A percentile compares a stretch with the other conserved stretches of the same genome.
Conservation (phyloP, 768 basidiomycete species). For the Kwoniella europaea region DNA sequence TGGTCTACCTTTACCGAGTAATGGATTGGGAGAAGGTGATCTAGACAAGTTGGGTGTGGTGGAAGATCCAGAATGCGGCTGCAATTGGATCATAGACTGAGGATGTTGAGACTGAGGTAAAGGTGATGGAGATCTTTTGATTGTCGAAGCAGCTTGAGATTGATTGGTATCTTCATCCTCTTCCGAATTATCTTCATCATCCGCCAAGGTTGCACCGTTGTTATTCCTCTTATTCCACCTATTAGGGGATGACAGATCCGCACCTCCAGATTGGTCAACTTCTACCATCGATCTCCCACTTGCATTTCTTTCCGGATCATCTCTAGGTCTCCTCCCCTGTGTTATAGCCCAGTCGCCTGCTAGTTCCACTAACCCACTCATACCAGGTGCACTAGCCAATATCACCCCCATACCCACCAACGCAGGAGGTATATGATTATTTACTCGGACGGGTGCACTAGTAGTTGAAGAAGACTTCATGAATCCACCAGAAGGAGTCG, state of each 20-base stretch:
- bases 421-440: conserved; percentile 72
- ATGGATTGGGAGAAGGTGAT: conserved; percentile 18
- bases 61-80: conserved; percentile 19
- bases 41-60: conserved; percentile 34
- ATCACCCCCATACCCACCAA: conserved; percentile 84
- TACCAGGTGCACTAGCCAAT: conserved; percentile 73
- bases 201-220: background rate
- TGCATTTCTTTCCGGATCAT: conserved; percentile 39
- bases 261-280: conserved; percentile 63
- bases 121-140: conserved; percentile 15
- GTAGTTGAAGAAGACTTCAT: background rate
- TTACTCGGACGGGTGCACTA: conserved; percentile 62
- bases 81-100: conserved; percentile 1
- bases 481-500: conserved; percentile 57
- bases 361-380: conserved; percentile 74
- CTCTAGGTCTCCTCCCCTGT: conserved; percentile 69
- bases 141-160: background rate
- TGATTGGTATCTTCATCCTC: conserved; percentile 8
- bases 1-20: conserved; percentile 12
- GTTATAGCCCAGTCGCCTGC: conserved; percentile 85
- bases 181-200: conserved; percentile 16
- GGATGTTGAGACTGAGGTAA: background rate
- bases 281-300: conserved; percentile 54
- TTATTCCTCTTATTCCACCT: conserved; percentile 12
- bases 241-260: conserved; percentile 33